phyloP scores from a whole-genome alignment of 495 filamentous ascomycete genomes.

The Neurospora sp. region DNA sequence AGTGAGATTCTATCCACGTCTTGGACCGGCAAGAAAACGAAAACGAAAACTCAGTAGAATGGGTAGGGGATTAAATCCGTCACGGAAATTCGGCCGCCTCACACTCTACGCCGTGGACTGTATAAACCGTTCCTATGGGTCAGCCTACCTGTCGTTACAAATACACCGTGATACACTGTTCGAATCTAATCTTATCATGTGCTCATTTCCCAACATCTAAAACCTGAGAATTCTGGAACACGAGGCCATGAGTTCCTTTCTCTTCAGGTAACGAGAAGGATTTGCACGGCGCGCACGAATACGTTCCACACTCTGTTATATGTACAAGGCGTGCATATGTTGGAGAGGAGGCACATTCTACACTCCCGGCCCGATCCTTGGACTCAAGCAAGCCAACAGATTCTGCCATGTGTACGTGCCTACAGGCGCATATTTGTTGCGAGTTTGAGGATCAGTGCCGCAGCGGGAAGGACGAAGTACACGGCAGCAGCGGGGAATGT shows the following conservation, averaged over 20 bases:
- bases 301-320: neutral
- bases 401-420: neutral
- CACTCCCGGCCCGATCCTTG: neutral
- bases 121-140: neutral
- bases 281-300: neutral
- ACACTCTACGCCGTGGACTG: neutral
- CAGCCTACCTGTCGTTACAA: neutral
- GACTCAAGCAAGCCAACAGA: neutral
- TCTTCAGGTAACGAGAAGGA: neutral
- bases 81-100: neutral
- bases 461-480: neutral
- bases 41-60: slow-evolving; percentile 30
- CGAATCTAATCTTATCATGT: neutral
- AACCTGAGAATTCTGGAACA: neutral
- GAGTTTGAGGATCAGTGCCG: neutral
- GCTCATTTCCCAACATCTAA: neutral
- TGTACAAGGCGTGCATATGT: neutral
- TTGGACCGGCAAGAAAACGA: slow-evolving; percentile 16
- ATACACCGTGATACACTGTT: neutral
- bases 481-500: neutral
- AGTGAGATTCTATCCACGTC: slow-evolving; percentile 33
- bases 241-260: neutral
- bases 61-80: neutral
- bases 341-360: neutral
- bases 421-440: neutral